phyloP scores from a whole-genome alignment of 2,329 filamentous ascomycete species.

The Orbilia blumenaviensis region DNA sequence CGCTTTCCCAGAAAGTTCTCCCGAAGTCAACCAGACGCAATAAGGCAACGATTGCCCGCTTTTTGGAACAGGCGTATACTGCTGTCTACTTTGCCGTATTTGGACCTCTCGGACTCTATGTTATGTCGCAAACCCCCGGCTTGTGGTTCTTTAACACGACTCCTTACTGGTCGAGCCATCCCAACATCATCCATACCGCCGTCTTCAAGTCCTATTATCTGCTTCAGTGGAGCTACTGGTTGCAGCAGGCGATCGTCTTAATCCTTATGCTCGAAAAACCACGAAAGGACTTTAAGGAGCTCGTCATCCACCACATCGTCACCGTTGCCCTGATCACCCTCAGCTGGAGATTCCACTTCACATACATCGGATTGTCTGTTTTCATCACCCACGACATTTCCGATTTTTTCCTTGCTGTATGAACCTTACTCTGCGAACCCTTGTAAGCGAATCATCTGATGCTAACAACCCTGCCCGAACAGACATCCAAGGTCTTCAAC shows the following conservation, averaged over 20 bases:
- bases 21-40: conserved; percentile 61
- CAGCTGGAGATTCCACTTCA: conserved; percentile 96
- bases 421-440: conserved; percentile 57
- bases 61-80: conserved; percentile 97
- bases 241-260: conserved; percentile 89
- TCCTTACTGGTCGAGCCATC: conserved; percentile 89
- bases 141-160: conserved; percentile 90
- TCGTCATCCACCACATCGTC: conserved; percentile 90
- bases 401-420: conserved; percentile 92
- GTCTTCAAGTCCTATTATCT: conserved; percentile 95
- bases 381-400: conserved; percentile 95
- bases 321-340: conserved; percentile 82
- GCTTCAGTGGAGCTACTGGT: conserved; percentile 93
- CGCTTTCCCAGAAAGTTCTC: conserved; percentile 70
- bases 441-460: conserved; percentile 51
- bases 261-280: conserved; percentile 89
- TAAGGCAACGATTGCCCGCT: conserved; percentile 82
- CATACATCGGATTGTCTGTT: conserved; percentile 89
- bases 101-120: conserved; percentile 83
- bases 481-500: conserved; percentile 91
- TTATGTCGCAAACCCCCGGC: conserved; percentile 89
- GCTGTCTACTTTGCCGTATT: conserved; percentile 87
- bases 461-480: conserved; percentile 42
- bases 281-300: conserved; percentile 92
- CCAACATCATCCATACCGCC: conserved; percentile 80